Percentiles rank a stretch among this genome's conserved stretches.
phyloP scores from a whole-genome alignment of 106 monocot genomes.

The Gastrodia elata region DNA sequence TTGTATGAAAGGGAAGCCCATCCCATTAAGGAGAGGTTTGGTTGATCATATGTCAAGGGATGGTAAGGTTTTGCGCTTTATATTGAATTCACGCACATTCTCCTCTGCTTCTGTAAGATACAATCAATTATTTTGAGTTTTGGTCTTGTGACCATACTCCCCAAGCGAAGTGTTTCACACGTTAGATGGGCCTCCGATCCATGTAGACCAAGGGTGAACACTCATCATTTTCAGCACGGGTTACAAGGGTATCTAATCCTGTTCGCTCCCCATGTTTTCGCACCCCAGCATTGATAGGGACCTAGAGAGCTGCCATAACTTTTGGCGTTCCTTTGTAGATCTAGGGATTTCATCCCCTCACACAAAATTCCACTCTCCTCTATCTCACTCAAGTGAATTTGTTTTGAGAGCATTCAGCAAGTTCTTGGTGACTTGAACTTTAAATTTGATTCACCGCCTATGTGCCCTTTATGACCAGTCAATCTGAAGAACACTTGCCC shows the following conservation, averaged over 20 bases:
- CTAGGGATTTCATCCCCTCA: conserved; percentile 5
- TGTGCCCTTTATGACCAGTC: too few species aligned
- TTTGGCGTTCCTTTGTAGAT: conserved; percentile 8
- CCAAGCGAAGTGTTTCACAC: background rate
- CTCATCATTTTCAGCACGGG: conserved; percentile 15
- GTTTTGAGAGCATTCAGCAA: background rate
- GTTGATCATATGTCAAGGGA: too few species aligned
- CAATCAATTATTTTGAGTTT: background rate
- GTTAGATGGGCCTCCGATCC: conserved; percentile 2
- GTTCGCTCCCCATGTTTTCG: conserved; percentile 23
- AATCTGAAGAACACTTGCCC: too few species aligned
- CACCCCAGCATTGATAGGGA: conserved; percentile 18
- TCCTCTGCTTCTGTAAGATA: too few species aligned
- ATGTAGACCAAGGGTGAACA: background rate
- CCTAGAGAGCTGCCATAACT: conserved; percentile 15
- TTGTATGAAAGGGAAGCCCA: conserved; percentile 12
- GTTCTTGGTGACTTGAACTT: background rate
- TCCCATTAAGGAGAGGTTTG: background rate
- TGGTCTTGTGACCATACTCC: background rate
- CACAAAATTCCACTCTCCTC: conserved; percentile 6
- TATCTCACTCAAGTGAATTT: conserved; percentile 8
- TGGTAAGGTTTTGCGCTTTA: too few species aligned
- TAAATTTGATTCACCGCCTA: background rate
- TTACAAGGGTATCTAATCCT: conserved; percentile 24
- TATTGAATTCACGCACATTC: too few species aligned